A percentile compares a stretch with the other conserved stretches of the same genome.
These are phyloP conservation scores for Coccomyxa sp. DNA, from an alignment of 139 green algal species.

Conservation along the genomic window DNA sequence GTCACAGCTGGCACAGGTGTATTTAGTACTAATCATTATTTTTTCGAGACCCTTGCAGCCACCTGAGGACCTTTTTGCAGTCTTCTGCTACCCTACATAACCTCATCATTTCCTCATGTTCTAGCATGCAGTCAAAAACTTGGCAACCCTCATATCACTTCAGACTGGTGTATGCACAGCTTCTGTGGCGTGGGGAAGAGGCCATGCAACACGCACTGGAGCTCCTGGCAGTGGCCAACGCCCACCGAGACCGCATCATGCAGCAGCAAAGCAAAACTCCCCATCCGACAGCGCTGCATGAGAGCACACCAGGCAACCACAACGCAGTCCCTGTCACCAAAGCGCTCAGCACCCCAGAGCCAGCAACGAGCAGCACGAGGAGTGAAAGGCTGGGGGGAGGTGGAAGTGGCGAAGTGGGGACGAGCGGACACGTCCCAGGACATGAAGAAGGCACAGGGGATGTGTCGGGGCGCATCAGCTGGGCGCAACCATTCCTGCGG, in stretches of 20 bases:
- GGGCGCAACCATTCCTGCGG: constrained; percentile 46
- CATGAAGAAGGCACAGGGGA: neutral
- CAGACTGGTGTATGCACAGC: constrained; percentile 14
- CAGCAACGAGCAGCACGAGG: neutral
- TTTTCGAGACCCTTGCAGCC: no score
- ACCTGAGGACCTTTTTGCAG: neutral
- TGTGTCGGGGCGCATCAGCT: constrained; percentile 22
- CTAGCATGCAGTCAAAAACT: neutral
- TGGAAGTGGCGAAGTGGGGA: neutral
- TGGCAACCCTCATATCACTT: neutral
- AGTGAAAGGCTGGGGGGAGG: neutral
- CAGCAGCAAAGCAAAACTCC: neutral
- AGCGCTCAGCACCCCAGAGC: neutral
- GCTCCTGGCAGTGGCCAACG: constrained; percentile 43
- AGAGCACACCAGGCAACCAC: neutral
- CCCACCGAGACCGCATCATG: neutral
- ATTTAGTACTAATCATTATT: no score
- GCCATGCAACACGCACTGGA: constrained; percentile 38
- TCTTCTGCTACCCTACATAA: neutral
- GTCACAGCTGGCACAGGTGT: no score
- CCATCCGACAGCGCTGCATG: neutral
- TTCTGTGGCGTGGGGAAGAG: constrained; percentile 50
- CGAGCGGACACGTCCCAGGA: neutral
- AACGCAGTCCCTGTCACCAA: neutral
- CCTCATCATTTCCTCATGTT: neutral